Percentiles rank a stretch among this genome's conserved stretches.
Evolutionary conservation across 2,329 filamentous ascomycete species (phyloP).

Genomic region (Aspergillus ustus): DNA sequence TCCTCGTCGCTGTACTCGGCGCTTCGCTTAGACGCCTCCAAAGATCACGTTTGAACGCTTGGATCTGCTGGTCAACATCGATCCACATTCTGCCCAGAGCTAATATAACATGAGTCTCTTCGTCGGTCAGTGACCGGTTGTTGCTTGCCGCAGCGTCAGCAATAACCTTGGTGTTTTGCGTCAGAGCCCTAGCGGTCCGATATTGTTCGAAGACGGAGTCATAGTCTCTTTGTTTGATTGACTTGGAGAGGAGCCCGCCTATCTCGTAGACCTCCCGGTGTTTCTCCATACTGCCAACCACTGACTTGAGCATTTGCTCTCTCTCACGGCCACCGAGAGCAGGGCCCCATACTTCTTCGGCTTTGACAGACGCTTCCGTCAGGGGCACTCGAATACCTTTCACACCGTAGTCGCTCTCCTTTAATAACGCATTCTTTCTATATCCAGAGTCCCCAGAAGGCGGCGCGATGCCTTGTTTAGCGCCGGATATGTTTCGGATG

Average conservation of each 20-base stretch:
- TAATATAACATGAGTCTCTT: slow-evolving; percentile 82
- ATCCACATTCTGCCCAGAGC: slow-evolving; percentile 93
- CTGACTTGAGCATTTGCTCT: slow-evolving; percentile 81
- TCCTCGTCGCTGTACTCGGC: slow-evolving; percentile 60
- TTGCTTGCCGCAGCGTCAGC: slow-evolving; percentile 60
- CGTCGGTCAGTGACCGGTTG: slow-evolving; percentile 67
- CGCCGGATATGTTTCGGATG: slow-evolving; percentile 60
- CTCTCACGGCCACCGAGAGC: slow-evolving; percentile 89
- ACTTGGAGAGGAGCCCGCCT: slow-evolving; percentile 75
- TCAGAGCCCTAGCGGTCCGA: slow-evolving; percentile 77
- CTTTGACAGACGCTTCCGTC: slow-evolving; percentile 88
- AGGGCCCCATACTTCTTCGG: slow-evolving; percentile 96
- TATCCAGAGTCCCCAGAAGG: slow-evolving; percentile 55
- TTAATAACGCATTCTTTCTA: slow-evolving; percentile 87
- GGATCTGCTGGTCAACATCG: slow-evolving; percentile 86
- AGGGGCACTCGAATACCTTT: slow-evolving; percentile 86
- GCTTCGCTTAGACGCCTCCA: slow-evolving; percentile 80
- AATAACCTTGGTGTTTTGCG: slow-evolving; percentile 75
- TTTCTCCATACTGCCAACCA: slow-evolving; percentile 75
- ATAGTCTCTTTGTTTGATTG: slow-evolving; percentile 89
- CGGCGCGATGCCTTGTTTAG: slow-evolving; percentile 46
- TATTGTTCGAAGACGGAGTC: slow-evolving; percentile 87
- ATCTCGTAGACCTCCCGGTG: slow-evolving; percentile 84
- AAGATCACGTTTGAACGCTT: slow-evolving; percentile 83
- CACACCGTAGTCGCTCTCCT: slow-evolving; percentile 91